A percentile compares a stretch with the other conserved stretches of the same genome.
These are phyloP conservation scores for Spinacia oleracea DNA, from an alignment of 179 eudicot species.

Conservation along the genomic window DNA sequence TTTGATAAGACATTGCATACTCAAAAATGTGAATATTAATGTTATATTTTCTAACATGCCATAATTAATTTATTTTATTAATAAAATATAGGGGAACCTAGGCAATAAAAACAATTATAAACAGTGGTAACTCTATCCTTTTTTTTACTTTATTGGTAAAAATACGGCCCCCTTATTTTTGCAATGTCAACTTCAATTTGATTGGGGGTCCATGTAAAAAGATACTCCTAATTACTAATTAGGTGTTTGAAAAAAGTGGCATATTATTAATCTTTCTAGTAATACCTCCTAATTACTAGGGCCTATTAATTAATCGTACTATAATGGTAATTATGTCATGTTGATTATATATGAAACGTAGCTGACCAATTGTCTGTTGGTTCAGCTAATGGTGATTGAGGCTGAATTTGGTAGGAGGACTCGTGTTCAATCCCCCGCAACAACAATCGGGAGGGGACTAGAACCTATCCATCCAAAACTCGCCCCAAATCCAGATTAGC, in stretches of 20 bases:
- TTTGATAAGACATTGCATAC: neutral
- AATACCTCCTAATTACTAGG: constrained; percentile 2
- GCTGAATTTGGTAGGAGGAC: too few species aligned
- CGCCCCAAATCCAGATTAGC: too few species aligned
- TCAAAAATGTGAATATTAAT: neutral
- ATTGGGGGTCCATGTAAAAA: constrained; percentile 9
- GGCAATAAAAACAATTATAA: neutral
- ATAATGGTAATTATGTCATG: constrained; percentile 8
- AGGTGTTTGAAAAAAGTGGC: neutral
- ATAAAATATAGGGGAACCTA: neutral
- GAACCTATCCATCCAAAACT: too few species aligned
- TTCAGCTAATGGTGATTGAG: too few species aligned
- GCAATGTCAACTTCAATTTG: constrained; percentile 13
- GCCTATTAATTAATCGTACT: neutral
- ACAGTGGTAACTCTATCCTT: neutral
- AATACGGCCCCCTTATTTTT: neutral
- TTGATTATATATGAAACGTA: constrained; percentile 7
- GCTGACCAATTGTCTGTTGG: too few species aligned
- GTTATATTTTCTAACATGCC: neutral
- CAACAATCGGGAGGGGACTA: too few species aligned
- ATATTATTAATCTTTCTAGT: neutral
- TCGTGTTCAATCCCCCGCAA: too few species aligned
- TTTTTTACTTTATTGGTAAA: neutral
- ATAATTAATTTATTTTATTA: neutral
- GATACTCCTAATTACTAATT: neutral